Conservation (phyloP, 2,329 filamentous ascomycete species). For the Neonectria sp. region DNA sequence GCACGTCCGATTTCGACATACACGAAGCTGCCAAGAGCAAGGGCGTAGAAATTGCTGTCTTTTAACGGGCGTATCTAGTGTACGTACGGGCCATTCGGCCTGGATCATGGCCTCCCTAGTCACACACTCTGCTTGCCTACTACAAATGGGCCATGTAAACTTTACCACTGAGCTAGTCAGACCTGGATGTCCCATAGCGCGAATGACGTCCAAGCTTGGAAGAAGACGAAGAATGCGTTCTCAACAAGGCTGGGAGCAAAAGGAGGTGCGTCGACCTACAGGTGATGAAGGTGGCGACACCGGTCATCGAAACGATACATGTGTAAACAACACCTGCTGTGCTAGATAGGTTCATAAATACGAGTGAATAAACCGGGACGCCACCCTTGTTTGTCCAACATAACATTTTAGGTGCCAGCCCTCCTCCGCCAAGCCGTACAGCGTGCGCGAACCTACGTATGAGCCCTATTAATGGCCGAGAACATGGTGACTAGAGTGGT, state of each 20-base stretch:
- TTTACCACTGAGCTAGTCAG: background rate
- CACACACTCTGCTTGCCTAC: background rate
- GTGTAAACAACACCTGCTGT: conserved; percentile 19
- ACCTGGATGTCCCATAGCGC: conserved; percentile 8
- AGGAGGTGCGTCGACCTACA: background rate
- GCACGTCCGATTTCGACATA: conserved; percentile 41
- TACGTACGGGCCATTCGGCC: too few relatives aligned
- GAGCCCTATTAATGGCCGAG: conserved; percentile 65
- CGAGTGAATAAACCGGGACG: conserved; percentile 43
- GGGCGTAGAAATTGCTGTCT: conserved; percentile 39
- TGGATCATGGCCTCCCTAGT: background rate
- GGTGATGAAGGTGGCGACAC: conserved; percentile 21
- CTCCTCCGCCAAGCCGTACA: conserved; percentile 68
- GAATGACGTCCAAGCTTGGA: conserved; percentile 16
- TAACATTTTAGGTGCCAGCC: conserved; percentile 68
- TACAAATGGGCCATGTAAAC: background rate
- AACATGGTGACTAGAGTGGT: conserved; percentile 68
- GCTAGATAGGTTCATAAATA: conserved; percentile 33
- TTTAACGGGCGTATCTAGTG: conserved; percentile 18
- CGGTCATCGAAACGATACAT: conserved; percentile 23
- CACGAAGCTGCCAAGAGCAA: conserved; percentile 27
- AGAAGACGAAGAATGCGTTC: conserved; percentile 14
- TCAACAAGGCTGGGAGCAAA: background rate
- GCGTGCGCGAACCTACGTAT: conserved; percentile 68
- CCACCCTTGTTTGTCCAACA: conserved; percentile 65